Evolutionary conservation across 75 land plant genomes (phyloP), one percentile per base, ranked within the genome.

Genomic region (Picea sitchensis): DNA sequence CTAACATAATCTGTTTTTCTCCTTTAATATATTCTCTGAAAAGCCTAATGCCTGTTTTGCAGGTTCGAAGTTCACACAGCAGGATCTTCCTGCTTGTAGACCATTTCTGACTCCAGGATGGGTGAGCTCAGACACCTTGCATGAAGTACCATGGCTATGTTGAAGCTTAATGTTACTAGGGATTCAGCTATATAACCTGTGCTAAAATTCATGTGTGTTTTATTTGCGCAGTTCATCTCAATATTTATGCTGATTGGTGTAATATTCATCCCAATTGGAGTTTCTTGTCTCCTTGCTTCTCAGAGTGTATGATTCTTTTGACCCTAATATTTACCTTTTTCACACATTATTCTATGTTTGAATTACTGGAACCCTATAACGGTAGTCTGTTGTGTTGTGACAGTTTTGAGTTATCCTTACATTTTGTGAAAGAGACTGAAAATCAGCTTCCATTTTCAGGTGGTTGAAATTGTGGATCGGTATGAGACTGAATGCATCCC

Each of bases 21-120:
- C 30, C 31, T 14, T 64, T 2, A 8, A 26, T 64, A 14, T 14
- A 38, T 68, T 38, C 18, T 13, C 72, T 38, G 17, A 68, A 17
- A 38, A 44, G 7, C 15, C 18, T 18, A 38, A 15, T 68, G n/a
- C 47, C 30, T 30, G 14, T 41, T 41, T 12, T 80, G 72, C 77
- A 83, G 95, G 85, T 89, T 83, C 93, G 4, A 89, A 65, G 76
- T 95, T 95, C 77, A 90, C 96, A 14, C 98, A 95, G 76, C 96
- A 95, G 79, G 96, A 95, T 56, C 96, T 95, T 80, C 92, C 92
- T 44, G 94, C 96, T 65, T 95, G 96, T 81, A 93, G 90, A 75
- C 98, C 96, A 13, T 79, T 95, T 78, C 78, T 95, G 4, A 95
- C 96, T 47, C 98, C 96, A 18, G 63, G 64, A 83, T 88, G 89